These are phyloP conservation scores for Senna tora DNA, from an alignment of 306 rosid species.

Conservation along the genomic window DNA sequence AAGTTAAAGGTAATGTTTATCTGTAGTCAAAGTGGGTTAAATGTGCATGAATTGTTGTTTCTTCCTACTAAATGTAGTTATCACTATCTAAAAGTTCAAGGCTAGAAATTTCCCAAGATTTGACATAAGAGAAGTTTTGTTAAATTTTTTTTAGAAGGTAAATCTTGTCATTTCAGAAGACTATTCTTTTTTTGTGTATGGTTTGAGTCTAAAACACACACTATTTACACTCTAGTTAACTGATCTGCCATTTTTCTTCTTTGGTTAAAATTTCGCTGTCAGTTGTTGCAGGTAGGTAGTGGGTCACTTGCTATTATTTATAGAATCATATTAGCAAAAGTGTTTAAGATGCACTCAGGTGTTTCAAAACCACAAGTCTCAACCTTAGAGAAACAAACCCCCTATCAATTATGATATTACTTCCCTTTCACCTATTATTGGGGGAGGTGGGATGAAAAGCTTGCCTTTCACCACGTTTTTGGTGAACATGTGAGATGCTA, in stretches of 20 bases:
- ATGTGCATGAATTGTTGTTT: constrained; percentile 43
- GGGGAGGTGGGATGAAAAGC: constrained; percentile 51
- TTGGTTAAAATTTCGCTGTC: constrained; percentile 5
- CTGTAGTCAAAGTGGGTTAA: constrained; percentile 37
- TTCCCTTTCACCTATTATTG: constrained; percentile 69
- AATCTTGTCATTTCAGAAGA: constrained; percentile 22
- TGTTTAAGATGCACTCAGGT: constrained; percentile 34
- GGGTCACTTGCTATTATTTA: constrained; percentile 19
- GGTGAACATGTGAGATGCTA: constrained; percentile 67
- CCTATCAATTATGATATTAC: constrained; percentile 37
- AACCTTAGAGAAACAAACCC: constrained; percentile 27
- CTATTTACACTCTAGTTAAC: not conserved
- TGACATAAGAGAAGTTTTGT: constrained; percentile 29
- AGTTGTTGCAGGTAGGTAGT: constrained; percentile 18
- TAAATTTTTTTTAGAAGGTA: constrained; percentile 21
- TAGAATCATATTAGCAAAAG: constrained; percentile 45
- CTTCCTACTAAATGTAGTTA: constrained; percentile 23
- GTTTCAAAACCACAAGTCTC: constrained; percentile 33
- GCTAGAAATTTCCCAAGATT: constrained; percentile 36
- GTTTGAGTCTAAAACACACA: constrained; percentile 11
- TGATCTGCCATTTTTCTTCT: constrained; percentile 1
- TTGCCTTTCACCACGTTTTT: constrained; percentile 52
- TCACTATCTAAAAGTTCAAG: constrained; percentile 38
- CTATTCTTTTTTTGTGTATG: constrained; percentile 2
- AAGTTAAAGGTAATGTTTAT: constrained; percentile 43